A percentile compares a stretch with the other conserved stretches of the same genome.
These are phyloP conservation scores for Boehmeria nivea DNA, from an alignment of 306 rosid genomes.

Conservation along the genomic window DNA sequence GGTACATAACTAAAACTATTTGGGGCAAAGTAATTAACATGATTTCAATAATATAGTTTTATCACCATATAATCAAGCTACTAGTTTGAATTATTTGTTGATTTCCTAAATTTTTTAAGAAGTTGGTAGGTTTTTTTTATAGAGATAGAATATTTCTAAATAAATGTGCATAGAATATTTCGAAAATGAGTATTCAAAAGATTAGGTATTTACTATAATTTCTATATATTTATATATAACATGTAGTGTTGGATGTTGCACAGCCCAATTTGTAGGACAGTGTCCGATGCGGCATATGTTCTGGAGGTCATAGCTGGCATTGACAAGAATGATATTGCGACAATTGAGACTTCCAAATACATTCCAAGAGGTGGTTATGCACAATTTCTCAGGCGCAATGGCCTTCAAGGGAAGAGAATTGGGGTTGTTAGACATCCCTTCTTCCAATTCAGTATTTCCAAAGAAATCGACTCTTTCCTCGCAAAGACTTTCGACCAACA, in stretches of 20 bases:
- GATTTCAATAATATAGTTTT: too few relatives aligned
- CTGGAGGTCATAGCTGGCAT: slow-evolving; percentile 47
- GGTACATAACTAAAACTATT: not conserved
- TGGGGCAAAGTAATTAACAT: too few relatives aligned
- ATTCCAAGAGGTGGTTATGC: slow-evolving; percentile 45
- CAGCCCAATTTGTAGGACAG: slow-evolving; percentile 43
- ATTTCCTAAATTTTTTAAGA: too few relatives aligned
- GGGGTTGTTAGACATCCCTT: slow-evolving; percentile 31
- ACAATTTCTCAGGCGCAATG: slow-evolving; percentile 43
- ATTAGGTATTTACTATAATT: too few relatives aligned
- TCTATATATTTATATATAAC: too few relatives aligned
- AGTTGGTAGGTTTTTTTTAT: too few relatives aligned
- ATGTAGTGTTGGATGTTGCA: not conserved
- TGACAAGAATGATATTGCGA: slow-evolving; percentile 31
- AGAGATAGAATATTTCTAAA: too few relatives aligned
- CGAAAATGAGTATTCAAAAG: not conserved
- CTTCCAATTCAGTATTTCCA: slow-evolving; percentile 18
- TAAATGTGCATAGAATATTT: not conserved
- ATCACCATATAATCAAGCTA: too few relatives aligned
- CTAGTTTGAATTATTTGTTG: too few relatives aligned
- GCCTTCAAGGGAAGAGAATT: slow-evolving; percentile 47
- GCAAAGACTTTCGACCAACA: slow-evolving; percentile 37
- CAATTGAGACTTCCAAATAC: slow-evolving; percentile 19
- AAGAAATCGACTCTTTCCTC: slow-evolving; percentile 1
- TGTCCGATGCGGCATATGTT: slow-evolving; percentile 39